A percentile compares a stretch with the other conserved stretches of the same genome.
Evolutionary conservation across 257 asterid species (phyloP).

Genomic region (Solanum pennellii): DNA sequence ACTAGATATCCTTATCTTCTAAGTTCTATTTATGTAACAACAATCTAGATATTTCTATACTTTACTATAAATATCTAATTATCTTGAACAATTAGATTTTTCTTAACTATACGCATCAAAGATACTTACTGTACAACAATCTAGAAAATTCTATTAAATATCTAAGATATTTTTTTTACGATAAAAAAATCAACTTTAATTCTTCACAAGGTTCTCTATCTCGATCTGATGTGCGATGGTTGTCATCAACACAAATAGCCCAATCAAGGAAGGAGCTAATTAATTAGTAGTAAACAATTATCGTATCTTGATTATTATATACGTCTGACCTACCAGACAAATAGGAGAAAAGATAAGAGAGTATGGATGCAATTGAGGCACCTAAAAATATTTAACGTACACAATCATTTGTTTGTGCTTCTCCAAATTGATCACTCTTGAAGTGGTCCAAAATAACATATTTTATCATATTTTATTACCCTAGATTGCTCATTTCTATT

Average conservation of each 20-base stretch:
- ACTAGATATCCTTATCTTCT: no score
- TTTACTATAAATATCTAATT: no score
- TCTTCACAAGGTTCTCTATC: not conserved
- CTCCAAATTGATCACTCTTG: not conserved
- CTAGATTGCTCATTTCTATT: not conserved
- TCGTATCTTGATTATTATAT: not conserved
- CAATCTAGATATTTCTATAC: no score
- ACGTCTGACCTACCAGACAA: not conserved
- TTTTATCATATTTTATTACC: not conserved
- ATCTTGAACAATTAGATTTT: no score
- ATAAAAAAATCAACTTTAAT: no score
- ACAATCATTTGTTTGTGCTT: not conserved
- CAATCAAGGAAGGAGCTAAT: not conserved
- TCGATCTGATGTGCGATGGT: not conserved
- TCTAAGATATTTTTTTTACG: no score
- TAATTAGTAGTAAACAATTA: not conserved
- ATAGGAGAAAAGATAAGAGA: not conserved
- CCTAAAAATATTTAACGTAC: not conserved
- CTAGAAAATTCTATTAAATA: no score
- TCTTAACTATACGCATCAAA: no score
- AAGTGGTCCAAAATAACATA: not conserved
- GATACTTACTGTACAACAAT: accelerated
- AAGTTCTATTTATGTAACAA: no score
- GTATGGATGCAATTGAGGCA: not conserved
- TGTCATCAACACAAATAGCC: not conserved